These are phyloP conservation scores for Xanthoconium separans DNA, from an alignment of 1,284 basidiomycete species.

Conservation along the genomic window DNA sequence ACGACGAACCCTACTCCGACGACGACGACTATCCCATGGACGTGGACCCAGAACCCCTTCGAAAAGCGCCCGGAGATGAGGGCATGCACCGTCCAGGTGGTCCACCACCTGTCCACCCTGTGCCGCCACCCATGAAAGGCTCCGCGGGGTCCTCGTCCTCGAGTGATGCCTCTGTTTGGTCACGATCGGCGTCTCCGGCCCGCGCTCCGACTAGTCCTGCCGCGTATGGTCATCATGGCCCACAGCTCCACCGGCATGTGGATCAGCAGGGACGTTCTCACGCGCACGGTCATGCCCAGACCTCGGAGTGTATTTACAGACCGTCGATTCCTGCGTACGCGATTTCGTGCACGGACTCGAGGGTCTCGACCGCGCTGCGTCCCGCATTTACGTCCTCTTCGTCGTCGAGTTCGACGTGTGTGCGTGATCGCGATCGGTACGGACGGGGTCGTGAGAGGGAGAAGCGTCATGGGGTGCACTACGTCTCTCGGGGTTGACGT, in stretches of 20 bases:
- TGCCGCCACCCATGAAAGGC: slow-evolving; percentile 9
- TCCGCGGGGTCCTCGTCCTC: slow-evolving; percentile 22
- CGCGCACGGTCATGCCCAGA: slow-evolving; percentile 2
- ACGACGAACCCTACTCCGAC: slow-evolving; percentile 30
- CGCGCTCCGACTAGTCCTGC: slow-evolving; percentile 10
- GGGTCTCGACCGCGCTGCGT: slow-evolving; percentile 33
- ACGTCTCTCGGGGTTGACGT: slow-evolving; percentile 14
- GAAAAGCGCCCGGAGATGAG: slow-evolving; percentile 12
- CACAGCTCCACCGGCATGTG: slow-evolving; percentile 17
- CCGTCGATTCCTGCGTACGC: slow-evolving; percentile 33
- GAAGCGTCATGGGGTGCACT: slow-evolving; percentile 12
- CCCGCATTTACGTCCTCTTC: slow-evolving; percentile 25
- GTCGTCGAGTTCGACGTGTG: slow-evolving; percentile 15
- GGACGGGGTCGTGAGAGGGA: slow-evolving; percentile 17
- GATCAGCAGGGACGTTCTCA: slow-evolving; percentile 19
- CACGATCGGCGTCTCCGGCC: slow-evolving; percentile 29
- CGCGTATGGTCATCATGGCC: slow-evolving; percentile 8
- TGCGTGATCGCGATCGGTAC: slow-evolving; percentile 25
- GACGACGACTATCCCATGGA: slow-evolving; percentile 30
- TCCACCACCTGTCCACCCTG: slow-evolving; percentile 1
- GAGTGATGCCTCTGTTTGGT: slow-evolving; percentile 27
- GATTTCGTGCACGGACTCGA: slow-evolving; percentile 32
- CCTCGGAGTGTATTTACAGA: slow-evolving; percentile 27
- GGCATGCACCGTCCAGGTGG: slow-evolving; percentile 1
- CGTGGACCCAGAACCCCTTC: slow-evolving; percentile 17